These are phyloP conservation scores for Zhuliangozyma parablackwelliae DNA, from an alignment of 1,139 yeast genomes.

Conservation along the genomic window DNA sequence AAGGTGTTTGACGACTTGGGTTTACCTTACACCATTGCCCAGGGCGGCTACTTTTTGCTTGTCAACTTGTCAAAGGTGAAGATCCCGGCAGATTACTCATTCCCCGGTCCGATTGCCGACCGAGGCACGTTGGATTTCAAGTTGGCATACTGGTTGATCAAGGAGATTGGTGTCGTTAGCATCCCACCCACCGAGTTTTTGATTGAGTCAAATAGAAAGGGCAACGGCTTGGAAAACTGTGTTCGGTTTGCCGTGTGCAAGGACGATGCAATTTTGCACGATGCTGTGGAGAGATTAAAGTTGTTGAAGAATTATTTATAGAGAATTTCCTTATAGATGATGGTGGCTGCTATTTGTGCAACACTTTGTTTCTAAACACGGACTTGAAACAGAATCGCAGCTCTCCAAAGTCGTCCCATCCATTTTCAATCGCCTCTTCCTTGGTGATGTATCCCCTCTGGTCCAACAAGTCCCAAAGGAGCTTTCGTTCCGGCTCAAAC, in stretches of 20 bases:
- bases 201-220: slow-evolving; percentile 53
- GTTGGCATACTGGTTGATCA: slow-evolving; percentile 87
- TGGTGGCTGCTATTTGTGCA: neutral
- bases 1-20: slow-evolving; percentile 79
- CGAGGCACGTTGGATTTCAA: slow-evolving; percentile 79
- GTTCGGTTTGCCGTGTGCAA: slow-evolving; percentile 95
- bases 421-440: slow-evolving; percentile 44
- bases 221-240: slow-evolving; percentile 74
- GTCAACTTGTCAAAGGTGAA: slow-evolving; percentile 82
- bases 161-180: slow-evolving; percentile 89
- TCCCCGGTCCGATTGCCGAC: slow-evolving; percentile 62
- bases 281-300: slow-evolving; percentile 73
- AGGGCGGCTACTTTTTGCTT: slow-evolving; percentile 88
- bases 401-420: slow-evolving; percentile 84
- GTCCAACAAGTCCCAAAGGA: slow-evolving; percentile 52
- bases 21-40: slow-evolving; percentile 83
- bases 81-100: slow-evolving; percentile 66
- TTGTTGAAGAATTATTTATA: slow-evolving; percentile 62
- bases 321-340: neutral
- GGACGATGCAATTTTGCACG: slow-evolving; percentile 72
- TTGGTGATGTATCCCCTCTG: slow-evolving; percentile 21
- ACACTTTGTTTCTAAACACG: slow-evolving; percentile 3
- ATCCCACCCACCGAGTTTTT: slow-evolving; percentile 96
- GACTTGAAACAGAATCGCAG: slow-evolving; percentile 57
- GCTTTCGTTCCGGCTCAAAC: slow-evolving; percentile 60